These are phyloP conservation scores for Corynascus novoguineensis DNA, from an alignment of 495 filamentous ascomycete species.

Conservation along the genomic window DNA sequence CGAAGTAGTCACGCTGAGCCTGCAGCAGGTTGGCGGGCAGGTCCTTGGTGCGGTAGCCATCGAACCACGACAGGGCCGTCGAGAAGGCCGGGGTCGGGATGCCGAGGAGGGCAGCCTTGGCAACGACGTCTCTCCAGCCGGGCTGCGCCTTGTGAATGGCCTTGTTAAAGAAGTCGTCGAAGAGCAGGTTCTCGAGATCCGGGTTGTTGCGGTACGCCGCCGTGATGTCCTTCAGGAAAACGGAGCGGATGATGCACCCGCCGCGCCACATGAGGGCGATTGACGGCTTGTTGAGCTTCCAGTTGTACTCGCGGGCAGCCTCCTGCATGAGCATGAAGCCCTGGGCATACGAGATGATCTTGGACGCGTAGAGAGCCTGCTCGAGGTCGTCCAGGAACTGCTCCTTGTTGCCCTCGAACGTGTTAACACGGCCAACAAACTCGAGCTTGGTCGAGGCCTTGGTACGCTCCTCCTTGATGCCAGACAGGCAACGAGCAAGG, in stretches of 20 bases:
- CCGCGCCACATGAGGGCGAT: conserved; percentile 99
- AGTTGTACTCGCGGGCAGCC: conserved; percentile 88
- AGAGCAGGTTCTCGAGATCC: conserved; percentile 95
- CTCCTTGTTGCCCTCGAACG: conserved; percentile 85
- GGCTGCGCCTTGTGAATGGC: conserved; percentile 94
- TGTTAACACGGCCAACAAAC: conserved; percentile 62
- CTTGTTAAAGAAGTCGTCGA: conserved; percentile 98
- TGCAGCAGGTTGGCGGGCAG: conserved; percentile 96
- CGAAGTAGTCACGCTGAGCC: conserved; percentile 98
- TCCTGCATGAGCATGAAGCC: conserved; percentile 99
- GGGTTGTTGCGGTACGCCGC: conserved; percentile 90
- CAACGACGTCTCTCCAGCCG: conserved; percentile 92
- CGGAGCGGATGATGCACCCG: conserved; percentile 99
- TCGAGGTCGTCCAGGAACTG: conserved; percentile 93
- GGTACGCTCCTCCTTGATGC: conserved; percentile 87
- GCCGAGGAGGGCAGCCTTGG: conserved; percentile 86
- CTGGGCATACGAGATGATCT: conserved; percentile 99
- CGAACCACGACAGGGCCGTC: conserved; percentile 95
- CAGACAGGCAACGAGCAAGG: conserved; percentile 87
- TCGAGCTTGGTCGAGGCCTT: conserved; percentile 73
- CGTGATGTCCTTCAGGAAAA: conserved; percentile 99
- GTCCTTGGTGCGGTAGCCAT: conserved; percentile 92
- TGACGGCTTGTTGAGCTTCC: conserved; percentile 99
- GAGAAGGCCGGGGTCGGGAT: conserved; percentile 94
- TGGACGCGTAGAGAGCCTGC: conserved; percentile 97